phyloP scores from a whole-genome alignment of 139 green algal species.

The Microglena sp. region DNA sequence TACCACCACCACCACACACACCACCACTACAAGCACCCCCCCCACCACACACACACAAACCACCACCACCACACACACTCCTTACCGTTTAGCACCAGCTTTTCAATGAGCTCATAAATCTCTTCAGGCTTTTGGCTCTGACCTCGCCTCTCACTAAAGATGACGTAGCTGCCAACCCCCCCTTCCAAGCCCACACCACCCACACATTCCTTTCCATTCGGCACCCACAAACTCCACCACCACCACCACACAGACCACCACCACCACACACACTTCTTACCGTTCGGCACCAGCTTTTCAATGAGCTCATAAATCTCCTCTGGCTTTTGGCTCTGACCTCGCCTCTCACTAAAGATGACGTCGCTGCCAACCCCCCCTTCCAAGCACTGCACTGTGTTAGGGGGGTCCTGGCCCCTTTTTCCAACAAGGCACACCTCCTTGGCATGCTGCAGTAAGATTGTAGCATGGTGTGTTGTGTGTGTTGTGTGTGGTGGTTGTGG shows the following conservation, averaged over 20 bases:
- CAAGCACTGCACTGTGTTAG: constrained; percentile 11
- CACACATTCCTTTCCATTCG: too few species aligned
- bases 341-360: constrained; percentile 77
- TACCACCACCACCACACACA: too few species aligned
- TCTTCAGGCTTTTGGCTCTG: constrained; percentile 94
- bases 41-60: not conserved
- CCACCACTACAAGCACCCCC: too few species aligned
- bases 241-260: not conserved
- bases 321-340: constrained; percentile 92
- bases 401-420: constrained; percentile 44
- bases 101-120: constrained; percentile 91
- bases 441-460: too few species aligned
- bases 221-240: not conserved
- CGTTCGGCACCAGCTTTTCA: constrained; percentile 78
- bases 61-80: too few species aligned
- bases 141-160: constrained; percentile 75
- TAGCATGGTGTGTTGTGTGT: too few species aligned
- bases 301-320: constrained; percentile 94
- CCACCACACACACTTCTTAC: constrained; percentile 12
- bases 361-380: constrained; percentile 33
- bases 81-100: constrained; percentile 78
- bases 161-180: constrained; percentile 66
- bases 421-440: constrained; percentile 71
- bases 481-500: too few species aligned
- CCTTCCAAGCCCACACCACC: too few species aligned